Conservation (phyloP, 2,329 filamentous ascomycete genomes). For the Phyllosticta citribraziliensis region DNA sequence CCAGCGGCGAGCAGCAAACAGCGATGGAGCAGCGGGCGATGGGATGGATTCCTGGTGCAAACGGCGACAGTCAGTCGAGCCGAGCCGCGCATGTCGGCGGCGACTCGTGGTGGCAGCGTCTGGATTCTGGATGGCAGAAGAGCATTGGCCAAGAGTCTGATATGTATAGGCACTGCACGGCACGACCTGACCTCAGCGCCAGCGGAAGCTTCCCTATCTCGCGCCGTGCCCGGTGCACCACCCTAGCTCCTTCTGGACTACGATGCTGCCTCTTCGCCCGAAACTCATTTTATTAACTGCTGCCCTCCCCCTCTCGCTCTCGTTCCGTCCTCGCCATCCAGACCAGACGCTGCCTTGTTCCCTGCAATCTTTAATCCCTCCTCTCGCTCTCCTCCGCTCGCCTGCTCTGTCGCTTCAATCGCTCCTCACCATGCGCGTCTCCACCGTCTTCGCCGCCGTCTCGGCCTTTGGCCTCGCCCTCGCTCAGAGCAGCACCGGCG, state of each 20-base stretch:
- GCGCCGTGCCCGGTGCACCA: constrained; percentile 1
- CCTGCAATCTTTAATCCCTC: constrained; percentile 4
- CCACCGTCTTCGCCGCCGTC: constrained; percentile 4
- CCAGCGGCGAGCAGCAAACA: no score
- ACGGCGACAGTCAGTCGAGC: constrained; percentile 5
- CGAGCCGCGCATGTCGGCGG: not conserved
- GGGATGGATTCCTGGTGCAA: not conserved
- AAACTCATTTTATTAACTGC: constrained; percentile 10
- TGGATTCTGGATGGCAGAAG: not conserved
- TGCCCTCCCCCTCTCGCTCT: constrained; percentile 1
- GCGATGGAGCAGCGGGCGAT: no score
- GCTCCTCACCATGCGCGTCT: constrained; percentile 7
- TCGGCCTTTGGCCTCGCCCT: constrained; percentile 7
- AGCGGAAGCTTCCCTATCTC: not conserved
- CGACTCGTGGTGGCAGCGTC: not conserved
- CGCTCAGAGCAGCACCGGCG: constrained; percentile 1
- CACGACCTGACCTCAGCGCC: not conserved
- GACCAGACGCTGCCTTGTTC: not conserved
- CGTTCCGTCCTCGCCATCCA: constrained; percentile 1
- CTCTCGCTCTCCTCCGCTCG: not conserved
- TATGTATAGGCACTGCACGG: not conserved
- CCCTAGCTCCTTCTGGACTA: constrained; percentile 11
- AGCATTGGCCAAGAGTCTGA: constrained; percentile 3
- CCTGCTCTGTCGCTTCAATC: not conserved
- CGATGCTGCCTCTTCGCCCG: constrained; percentile 8